phyloP scores from a whole-genome alignment of 163 green algal species.

The Coccomyxa subellipsoidea region DNA sequence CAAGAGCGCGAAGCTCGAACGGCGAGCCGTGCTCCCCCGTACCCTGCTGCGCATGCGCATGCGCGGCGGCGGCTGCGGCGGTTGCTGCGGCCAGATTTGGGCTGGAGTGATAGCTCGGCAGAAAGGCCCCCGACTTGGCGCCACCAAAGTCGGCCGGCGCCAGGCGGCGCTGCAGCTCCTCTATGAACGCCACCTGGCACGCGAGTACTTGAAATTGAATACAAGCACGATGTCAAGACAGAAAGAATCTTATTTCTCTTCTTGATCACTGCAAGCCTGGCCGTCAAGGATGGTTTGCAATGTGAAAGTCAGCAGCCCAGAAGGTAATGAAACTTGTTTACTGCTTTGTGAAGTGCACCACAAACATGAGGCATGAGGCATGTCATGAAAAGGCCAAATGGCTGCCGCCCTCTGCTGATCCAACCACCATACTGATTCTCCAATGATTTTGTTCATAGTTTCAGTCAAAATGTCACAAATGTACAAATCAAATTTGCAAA shows the following conservation, averaged over 20 bases:
- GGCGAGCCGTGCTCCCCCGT: neutral
- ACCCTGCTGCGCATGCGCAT: neutral
- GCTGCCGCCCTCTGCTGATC: too few species aligned
- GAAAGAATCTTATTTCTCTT: neutral
- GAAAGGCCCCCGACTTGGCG: neutral
- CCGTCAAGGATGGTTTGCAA: neutral
- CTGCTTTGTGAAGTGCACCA: too few species aligned
- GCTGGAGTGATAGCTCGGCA: constrained; percentile 3
- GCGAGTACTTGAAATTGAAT: too few species aligned
- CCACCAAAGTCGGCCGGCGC: neutral
- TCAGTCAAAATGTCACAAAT: too few species aligned
- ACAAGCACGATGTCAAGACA: too few species aligned
- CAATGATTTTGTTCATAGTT: too few species aligned
- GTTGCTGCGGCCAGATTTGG: constrained; percentile 5
- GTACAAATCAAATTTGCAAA: too few species aligned
- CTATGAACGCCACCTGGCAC: constrained; percentile 52
- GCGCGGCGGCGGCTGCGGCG: neutral
- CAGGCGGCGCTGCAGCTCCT: constrained; percentile 67
- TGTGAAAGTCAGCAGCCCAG: too few species aligned
- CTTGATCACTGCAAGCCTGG: neutral
- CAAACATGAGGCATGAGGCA: too few species aligned
- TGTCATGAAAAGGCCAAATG: too few species aligned
- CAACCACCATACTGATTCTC: too few species aligned
- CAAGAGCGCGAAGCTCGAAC: constrained; percentile 72
- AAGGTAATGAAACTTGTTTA: too few species aligned